phyloP scores from a whole-genome alignment of 345 rosid species.

The Euphorbia peplus region DNA sequence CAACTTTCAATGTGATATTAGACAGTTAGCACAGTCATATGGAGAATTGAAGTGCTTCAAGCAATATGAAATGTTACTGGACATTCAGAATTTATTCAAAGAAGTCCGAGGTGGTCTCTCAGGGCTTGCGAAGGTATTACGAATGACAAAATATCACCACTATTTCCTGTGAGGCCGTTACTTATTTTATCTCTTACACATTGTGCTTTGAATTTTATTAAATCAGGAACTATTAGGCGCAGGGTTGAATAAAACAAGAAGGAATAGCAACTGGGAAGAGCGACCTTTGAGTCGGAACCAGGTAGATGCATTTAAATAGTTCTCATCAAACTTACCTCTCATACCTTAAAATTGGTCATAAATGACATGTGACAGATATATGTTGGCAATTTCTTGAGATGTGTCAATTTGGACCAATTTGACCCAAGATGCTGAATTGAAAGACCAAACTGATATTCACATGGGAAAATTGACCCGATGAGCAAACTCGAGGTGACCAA shows the following conservation, averaged over 20 bases:
- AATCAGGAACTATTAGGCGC: conserved; percentile 81
- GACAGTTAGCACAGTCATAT: conserved; percentile 62
- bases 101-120: conserved; percentile 76
- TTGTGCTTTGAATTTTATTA: conserved; percentile 2
- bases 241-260: conserved; percentile 83
- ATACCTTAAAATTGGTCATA: not conserved
- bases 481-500: not conserved
- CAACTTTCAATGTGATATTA: conserved; percentile 76
- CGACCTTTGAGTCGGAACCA: conserved; percentile 75
- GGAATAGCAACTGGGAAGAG: conserved; percentile 85
- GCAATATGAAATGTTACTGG: conserved; percentile 76
- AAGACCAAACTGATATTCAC: not conserved
- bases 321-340: not conserved
- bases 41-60: conserved; percentile 74
- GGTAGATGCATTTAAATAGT: conserved; percentile 36
- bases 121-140: conserved; percentile 71
- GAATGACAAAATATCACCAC: conserved; percentile 2
- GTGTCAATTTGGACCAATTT: not conserved
- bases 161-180: conserved; percentile 13
- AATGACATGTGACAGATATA: not conserved
- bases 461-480: not conserved
- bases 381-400: not conserved
- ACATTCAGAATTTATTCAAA: conserved; percentile 68
- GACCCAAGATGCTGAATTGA: not conserved
- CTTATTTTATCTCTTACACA: not conserved